Evolutionary conservation across 208 protist genomes (phyloP).

Genomic region (Crithidia fasciculata): DNA sequence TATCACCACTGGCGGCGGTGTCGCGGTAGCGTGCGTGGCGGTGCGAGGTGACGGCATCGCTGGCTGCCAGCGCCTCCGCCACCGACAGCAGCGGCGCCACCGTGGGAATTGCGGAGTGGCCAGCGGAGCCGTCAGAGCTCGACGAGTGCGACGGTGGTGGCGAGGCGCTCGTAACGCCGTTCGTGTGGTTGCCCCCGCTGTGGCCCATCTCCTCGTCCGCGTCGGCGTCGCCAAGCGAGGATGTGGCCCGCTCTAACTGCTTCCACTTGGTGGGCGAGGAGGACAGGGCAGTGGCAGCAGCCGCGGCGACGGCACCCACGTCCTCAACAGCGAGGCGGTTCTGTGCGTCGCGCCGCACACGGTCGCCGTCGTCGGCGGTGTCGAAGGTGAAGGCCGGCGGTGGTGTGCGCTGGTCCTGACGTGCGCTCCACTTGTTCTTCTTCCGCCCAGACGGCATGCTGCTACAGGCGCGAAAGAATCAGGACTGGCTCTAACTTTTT

Average conservation of each 20-base stretch:
- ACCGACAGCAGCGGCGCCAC: constrained; percentile 12
- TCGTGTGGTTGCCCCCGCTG: constrained; percentile 29
- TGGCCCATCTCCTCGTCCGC: constrained; percentile 31
- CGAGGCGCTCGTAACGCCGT: constrained; percentile 31
- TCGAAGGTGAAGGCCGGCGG: not conserved
- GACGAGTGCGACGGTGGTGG: constrained; percentile 26
- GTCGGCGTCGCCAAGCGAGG: constrained; percentile 22
- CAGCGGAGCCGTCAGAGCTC: constrained; percentile 14
- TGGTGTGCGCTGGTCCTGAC: not conserved
- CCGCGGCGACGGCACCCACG: not conserved
- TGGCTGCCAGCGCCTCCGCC: not conserved
- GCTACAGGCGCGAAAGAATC: no score
- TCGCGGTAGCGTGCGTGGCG: not conserved
- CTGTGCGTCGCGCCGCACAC: not conserved
- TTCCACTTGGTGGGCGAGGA: not conserved
- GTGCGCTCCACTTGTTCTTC: constrained; percentile 14
- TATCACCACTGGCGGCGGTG: not conserved
- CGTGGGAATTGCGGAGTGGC: not conserved
- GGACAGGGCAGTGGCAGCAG: not conserved
- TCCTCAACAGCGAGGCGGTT: not conserved
- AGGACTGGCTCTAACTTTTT: no score
- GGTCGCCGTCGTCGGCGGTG: not conserved
- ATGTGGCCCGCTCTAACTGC: constrained; percentile 4
- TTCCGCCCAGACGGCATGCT: constrained; percentile 10
- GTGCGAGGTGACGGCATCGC: not conserved